A percentile compares a stretch with the other conserved stretches of the same genome.
These are phyloP conservation scores for Scedosporium boydii DNA, from an alignment of 2,329 filamentous ascomycete species.

Conservation along the genomic window DNA sequence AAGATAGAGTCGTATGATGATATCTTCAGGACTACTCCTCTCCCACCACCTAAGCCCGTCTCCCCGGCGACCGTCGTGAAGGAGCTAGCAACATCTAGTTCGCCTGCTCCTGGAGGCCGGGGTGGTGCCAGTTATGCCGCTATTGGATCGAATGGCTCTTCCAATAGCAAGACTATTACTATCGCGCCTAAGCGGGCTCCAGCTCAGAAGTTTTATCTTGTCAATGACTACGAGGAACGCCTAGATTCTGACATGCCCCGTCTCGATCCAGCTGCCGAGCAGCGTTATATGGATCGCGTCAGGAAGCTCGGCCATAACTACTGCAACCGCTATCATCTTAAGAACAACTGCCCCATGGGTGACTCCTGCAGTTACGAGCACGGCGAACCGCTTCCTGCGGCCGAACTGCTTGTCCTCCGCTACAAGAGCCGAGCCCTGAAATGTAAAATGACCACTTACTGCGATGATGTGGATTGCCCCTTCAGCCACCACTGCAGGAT, in stretches of 20 bases:
- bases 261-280: slow-evolving; percentile 11
- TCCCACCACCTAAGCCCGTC: slow-evolving; percentile 7
- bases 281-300: slow-evolving; percentile 13
- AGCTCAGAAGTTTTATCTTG: slow-evolving; percentile 13
- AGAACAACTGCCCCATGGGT: slow-evolving; percentile 10
- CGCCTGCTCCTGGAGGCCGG: not conserved
- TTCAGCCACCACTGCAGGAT: slow-evolving; percentile 14
- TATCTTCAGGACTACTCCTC: slow-evolving; percentile 21
- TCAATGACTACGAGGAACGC: slow-evolving; percentile 21
- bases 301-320: slow-evolving; percentile 9
- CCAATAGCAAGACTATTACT: slow-evolving; percentile 15
- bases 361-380: slow-evolving; percentile 13
- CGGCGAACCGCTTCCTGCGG: slow-evolving; percentile 10
- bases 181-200: slow-evolving; percentile 16
- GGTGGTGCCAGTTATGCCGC: not conserved
- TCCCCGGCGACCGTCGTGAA: not conserved
- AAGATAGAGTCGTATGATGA: slow-evolving; percentile 16
- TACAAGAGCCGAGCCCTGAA: slow-evolving; percentile 12
- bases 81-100: not conserved
- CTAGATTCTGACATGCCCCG: slow-evolving; percentile 19
- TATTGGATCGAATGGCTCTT: not conserved
- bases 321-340: slow-evolving; percentile 15
- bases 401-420: slow-evolving; percentile 13
- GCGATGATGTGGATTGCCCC: slow-evolving; percentile 12
- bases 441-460: slow-evolving; percentile 11